Evolutionary conservation across 225 moss, liverwort and hornwort species (phyloP), one percentile per base, ranked within the genome.

Genomic region (Anthoceros angustus): DNA sequence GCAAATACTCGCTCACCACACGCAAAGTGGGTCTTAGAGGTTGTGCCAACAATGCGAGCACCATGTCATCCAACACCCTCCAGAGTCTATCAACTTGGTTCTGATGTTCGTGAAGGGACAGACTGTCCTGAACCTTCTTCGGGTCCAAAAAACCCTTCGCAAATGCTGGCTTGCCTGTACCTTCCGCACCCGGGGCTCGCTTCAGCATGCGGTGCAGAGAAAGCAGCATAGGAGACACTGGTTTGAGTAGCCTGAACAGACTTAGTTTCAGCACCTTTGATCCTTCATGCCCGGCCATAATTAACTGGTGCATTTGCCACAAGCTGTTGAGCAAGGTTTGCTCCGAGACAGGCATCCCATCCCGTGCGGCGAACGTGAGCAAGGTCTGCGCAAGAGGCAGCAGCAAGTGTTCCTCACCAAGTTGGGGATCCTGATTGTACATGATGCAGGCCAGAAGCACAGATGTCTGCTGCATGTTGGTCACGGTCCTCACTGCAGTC

Each of bases 401-500:
- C 20, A 78, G 75, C 41, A 92, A 66, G 72, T 78, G 80, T 18
- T 72, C 71, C 68, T 76, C 86, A 55, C 73, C 76, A 62, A 92
- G 78, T 68, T 62, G 75, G 62, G 79, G 72, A 15, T 88, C 83
- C 75, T 81, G 81, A 64, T 83, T 78, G 72, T 83, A 79, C 79
- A 92, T 43, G 42, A 63, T 80, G 74, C 86, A 92, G 16, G 84
- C 88, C 77, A 86, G 50, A 41, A 86, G 67, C 25, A 92, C 75
- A 20, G 88, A 76, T 46, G 92, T 84, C 46, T 92, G 88, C 70
- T 86, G 81, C 79, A 92, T 84, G 66, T 92, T 92, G 26, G 72
- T 80, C 39, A 79, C 68, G 48, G 78, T 61, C 45, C 72, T 79
- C 23, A 78, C 76, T 42, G 83, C 80, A 45, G 70, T 81, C 4